phyloP scores from a whole-genome alignment of 1,139 yeast species.

The Geotrichum candidum region DNA sequence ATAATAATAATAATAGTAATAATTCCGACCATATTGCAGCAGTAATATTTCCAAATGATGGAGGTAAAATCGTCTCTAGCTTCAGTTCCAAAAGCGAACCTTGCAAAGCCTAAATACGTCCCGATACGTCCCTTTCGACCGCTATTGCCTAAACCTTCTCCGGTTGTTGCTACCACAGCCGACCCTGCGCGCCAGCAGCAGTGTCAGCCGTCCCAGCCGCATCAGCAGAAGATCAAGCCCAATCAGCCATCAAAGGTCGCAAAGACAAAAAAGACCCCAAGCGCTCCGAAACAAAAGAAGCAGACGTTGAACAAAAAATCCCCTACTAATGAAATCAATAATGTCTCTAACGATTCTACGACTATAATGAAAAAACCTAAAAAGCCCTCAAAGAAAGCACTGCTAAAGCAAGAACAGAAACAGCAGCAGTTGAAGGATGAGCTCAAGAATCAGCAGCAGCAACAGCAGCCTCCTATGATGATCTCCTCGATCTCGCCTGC shows the following conservation, averaged over 20 bases:
- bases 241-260: slow-evolving; percentile 3
- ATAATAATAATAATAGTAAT: slow-evolving; percentile 1
- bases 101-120: slow-evolving; percentile 23
- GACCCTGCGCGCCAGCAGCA: neutral
- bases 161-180: neutral
- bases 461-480: neutral
- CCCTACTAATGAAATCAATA: slow-evolving; percentile 1
- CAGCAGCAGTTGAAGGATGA: neutral
- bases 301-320: neutral
- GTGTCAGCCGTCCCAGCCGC: neutral
- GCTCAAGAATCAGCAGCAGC: neutral
- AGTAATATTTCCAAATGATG: neutral
- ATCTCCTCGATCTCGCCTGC: slow-evolving; percentile 1
- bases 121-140: slow-evolving; percentile 37
- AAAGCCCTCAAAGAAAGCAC: neutral
- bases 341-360: slow-evolving; percentile 2
- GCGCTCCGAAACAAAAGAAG: slow-evolving; percentile 6
- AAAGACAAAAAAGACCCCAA: slow-evolving; percentile 21
- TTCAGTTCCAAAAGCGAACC: neutral
- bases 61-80: neutral
- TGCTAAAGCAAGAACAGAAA: neutral
- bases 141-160: slow-evolving; percentile 31
- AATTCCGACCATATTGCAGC: neutral
- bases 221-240: neutral
- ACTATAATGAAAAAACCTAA: slow-evolving; percentile 3